Conservation (phyloP, 257 asterid species). For the Lycium barbarum region DNA sequence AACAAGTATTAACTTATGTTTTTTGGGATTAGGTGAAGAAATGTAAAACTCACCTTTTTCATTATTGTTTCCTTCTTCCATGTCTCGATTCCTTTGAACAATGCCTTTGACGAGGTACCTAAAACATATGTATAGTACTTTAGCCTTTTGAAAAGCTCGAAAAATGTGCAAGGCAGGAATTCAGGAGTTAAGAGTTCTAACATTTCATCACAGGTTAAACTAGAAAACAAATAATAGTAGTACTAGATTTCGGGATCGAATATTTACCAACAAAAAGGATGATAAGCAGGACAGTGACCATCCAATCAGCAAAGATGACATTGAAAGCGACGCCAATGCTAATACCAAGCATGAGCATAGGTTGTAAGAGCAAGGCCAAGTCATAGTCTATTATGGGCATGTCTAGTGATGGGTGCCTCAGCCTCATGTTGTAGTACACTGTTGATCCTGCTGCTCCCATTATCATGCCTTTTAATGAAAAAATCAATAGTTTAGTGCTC, state of each 20-base stretch:
- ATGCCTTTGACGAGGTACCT: conserved; percentile 52
- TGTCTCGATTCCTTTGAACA: conserved; percentile 47
- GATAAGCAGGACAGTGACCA: conserved; percentile 51
- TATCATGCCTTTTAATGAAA: conserved; percentile 40
- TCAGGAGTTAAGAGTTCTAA: background rate
- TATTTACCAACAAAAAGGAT: conserved; percentile 45
- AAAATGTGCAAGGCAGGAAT: background rate
- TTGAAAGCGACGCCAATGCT: conserved; percentile 54
- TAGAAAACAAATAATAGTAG: background rate
- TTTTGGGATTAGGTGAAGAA: background rate
- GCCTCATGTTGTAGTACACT: conserved; percentile 46
- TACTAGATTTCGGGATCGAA: background rate
- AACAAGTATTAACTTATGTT: background rate
- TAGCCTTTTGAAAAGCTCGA: background rate
- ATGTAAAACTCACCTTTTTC: conserved; percentile 37
- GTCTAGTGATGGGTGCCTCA: conserved; percentile 49
- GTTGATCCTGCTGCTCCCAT: conserved; percentile 56
- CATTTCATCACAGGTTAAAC: background rate
- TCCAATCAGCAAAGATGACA: conserved; percentile 53
- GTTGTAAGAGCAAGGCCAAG: conserved; percentile 47
- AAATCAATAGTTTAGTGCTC: background rate
- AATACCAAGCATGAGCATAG: conserved; percentile 54
- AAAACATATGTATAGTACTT: background rate
- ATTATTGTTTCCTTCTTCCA: conserved; percentile 49
- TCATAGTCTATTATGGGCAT: conserved; percentile 52